These are phyloP conservation scores for Thyridium curvatum DNA, from an alignment of 2,329 filamentous ascomycete genomes.

Conservation along the genomic window DNA sequence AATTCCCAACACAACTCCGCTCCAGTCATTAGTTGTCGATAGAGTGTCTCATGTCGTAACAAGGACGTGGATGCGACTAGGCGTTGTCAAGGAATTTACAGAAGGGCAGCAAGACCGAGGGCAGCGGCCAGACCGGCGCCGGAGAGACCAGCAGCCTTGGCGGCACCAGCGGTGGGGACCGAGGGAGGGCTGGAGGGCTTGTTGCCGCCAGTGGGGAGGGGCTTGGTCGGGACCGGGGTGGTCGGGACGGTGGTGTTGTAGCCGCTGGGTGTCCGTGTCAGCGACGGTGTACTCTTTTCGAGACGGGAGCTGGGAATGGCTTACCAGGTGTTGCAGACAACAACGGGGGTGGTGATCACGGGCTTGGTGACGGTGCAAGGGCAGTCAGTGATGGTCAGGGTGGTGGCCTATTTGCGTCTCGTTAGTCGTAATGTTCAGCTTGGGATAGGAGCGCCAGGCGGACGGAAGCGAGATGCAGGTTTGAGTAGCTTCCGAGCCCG, in stretches of 20 bases:
- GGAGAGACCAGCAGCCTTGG: slow-evolving; percentile 49
- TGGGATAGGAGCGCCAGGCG: too few species aligned
- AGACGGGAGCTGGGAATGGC: slow-evolving; percentile 9
- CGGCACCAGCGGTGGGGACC: slow-evolving; percentile 48
- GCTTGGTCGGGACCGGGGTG: slow-evolving; percentile 5
- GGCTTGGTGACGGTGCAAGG: slow-evolving; percentile 62
- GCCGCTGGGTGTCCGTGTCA: too few species aligned
- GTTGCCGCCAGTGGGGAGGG: slow-evolving; percentile 25
- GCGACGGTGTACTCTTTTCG: background rate
- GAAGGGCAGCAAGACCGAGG: slow-evolving; percentile 51
- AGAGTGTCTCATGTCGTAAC: too few species aligned
- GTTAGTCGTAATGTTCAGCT: slow-evolving; percentile 19
- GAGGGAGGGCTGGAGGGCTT: slow-evolving; percentile 22
- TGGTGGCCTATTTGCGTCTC: slow-evolving; percentile 44
- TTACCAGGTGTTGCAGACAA: slow-evolving; percentile 50
- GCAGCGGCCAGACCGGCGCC: slow-evolving; percentile 55
- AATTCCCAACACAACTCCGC: slow-evolving; percentile 1
- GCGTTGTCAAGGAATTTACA: slow-evolving; percentile 40
- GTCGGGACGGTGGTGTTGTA: background rate
- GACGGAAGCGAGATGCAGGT: too few species aligned
- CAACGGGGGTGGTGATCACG: slow-evolving; percentile 43
- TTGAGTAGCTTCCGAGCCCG: too few species aligned
- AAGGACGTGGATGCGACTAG: slow-evolving; percentile 19
- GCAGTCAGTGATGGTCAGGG: slow-evolving; percentile 60
- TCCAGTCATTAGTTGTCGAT: slow-evolving; percentile 4